phyloP scores from a whole-genome alignment of 2,329 filamentous ascomycete species.

The Ophiostoma fasciatum region DNA sequence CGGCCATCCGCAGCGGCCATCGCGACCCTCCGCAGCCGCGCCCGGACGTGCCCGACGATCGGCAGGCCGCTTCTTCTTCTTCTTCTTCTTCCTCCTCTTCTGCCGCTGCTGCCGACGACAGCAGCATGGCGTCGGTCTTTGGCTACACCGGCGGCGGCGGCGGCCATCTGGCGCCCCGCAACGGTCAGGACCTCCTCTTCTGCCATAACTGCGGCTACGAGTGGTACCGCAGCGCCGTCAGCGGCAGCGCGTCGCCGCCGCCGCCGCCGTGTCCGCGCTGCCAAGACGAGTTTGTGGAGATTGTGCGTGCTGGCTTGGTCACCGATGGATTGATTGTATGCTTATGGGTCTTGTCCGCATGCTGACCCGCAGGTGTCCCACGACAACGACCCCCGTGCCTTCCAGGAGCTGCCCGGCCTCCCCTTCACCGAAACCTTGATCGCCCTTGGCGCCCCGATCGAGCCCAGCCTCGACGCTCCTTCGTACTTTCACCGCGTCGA shows the following conservation, averaged over 20 bases:
- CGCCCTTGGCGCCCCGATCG: background rate
- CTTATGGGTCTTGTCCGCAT: no score
- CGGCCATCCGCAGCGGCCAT: slow-evolving; percentile 35
- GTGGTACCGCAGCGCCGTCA: slow-evolving; percentile 64
- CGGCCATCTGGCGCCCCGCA: no score
- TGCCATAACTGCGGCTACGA: slow-evolving; percentile 72
- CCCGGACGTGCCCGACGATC: no score
- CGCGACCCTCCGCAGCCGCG: slow-evolving; percentile 12
- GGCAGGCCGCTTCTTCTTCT: no score
- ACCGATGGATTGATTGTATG: no score
- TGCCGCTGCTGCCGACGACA: no score
- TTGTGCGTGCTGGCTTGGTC: no score
- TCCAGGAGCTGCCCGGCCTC: slow-evolving; percentile 6
- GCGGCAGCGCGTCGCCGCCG: slow-evolving; percentile 44
- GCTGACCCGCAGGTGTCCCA: slow-evolving; percentile 34
- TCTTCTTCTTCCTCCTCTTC: no score
- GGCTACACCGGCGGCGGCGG: no score
- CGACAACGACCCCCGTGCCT: slow-evolving; percentile 47
- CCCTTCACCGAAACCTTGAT: slow-evolving; percentile 2
- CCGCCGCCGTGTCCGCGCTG: slow-evolving; percentile 75
- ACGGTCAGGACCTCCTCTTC: slow-evolving; percentile 57
- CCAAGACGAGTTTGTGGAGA: slow-evolving; percentile 64
- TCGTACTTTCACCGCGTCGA: no score
- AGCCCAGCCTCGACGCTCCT: no score
- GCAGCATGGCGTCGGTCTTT: no score